phyloP scores from a whole-genome alignment of 208 protist species.

The Angomonas ambiguus region DNA sequence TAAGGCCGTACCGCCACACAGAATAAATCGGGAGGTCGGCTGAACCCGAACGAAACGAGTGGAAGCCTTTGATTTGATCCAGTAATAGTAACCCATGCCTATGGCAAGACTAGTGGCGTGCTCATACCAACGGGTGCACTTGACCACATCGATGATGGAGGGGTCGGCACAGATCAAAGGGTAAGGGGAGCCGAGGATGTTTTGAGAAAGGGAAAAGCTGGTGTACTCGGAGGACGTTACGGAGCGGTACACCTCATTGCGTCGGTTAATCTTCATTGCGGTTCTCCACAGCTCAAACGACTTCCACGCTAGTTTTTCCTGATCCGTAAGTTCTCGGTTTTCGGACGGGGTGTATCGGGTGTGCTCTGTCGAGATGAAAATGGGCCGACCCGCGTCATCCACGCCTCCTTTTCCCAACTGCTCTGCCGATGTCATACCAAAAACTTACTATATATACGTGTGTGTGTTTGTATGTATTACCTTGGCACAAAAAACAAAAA shows the following conservation, averaged over 20 bases:
- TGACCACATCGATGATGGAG: constrained; percentile 38
- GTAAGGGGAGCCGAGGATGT: constrained; percentile 83
- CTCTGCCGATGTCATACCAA: constrained; percentile 30
- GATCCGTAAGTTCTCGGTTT: constrained; percentile 76
- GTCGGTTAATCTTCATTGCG: constrained; percentile 67
- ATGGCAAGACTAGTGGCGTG: constrained; percentile 34
- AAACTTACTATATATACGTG: too few species aligned
- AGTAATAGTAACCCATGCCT: constrained; percentile 51
- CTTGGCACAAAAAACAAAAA: constrained; percentile 10
- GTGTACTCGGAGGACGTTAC: constrained; percentile 81
- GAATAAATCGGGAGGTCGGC: constrained; percentile 21
- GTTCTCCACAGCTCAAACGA: constrained; percentile 85
- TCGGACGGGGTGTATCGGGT: constrained; percentile 50
- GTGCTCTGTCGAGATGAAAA: constrained; percentile 80
- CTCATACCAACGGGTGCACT: constrained; percentile 77
- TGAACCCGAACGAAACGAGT: constrained; percentile 42
- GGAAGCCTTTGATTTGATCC: constrained; percentile 70
- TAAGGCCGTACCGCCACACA: constrained; percentile 52
- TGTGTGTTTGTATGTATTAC: not conserved
- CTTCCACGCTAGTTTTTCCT: constrained; percentile 86
- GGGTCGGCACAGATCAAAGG: constrained; percentile 61
- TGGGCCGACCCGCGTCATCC: constrained; percentile 43
- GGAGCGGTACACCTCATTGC: constrained; percentile 67
- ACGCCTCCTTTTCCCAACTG: constrained; percentile 63
- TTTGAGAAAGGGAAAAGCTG: constrained; percentile 68